phyloP scores from a whole-genome alignment of 192 early-diverging fungal genomes.

The Coemansia sp. region DNA sequence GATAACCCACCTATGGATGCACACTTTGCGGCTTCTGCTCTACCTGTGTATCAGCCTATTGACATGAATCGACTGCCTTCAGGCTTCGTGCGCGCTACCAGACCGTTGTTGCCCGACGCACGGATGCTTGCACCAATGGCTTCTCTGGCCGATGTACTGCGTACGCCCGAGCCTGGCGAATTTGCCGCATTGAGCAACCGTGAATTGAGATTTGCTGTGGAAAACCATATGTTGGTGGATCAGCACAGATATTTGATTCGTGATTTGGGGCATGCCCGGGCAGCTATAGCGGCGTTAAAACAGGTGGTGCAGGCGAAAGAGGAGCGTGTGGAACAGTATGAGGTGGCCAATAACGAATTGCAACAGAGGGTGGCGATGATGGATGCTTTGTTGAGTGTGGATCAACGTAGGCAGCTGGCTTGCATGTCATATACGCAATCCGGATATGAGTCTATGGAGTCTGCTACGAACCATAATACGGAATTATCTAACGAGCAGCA shows the following conservation, averaged over 20 bases:
- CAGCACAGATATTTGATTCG: conserved; percentile 51
- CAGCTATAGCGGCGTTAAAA: conserved; percentile 44
- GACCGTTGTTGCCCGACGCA: conserved; percentile 30
- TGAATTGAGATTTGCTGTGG: conserved; percentile 45
- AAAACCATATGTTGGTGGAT: conserved; percentile 53
- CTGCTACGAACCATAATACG: too few species aligned
- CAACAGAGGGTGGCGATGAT: conserved; percentile 36
- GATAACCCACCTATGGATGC: conserved; percentile 3
- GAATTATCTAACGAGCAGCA: background rate
- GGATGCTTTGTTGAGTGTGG: conserved; percentile 26
- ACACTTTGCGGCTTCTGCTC: conserved; percentile 20
- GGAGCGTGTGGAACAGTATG: conserved; percentile 41
- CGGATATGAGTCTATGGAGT: background rate
- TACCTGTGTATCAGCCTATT: conserved; percentile 50
- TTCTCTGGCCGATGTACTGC: conserved; percentile 34
- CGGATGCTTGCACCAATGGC: conserved; percentile 51
- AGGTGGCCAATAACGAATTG: conserved; percentile 30
- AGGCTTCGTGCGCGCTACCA: conserved; percentile 26
- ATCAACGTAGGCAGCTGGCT: conserved; percentile 29
- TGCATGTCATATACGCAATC: conserved; percentile 17
- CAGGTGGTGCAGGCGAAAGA: conserved; percentile 51
- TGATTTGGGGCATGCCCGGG: conserved; percentile 46
- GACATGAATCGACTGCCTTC: conserved; percentile 21
- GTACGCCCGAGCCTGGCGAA: conserved; percentile 5
- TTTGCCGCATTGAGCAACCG: conserved; percentile 34